phyloP scores from a whole-genome alignment of 371 early-diverging fungal genomes.

The Thermomucor indicae-seudaticae region DNA sequence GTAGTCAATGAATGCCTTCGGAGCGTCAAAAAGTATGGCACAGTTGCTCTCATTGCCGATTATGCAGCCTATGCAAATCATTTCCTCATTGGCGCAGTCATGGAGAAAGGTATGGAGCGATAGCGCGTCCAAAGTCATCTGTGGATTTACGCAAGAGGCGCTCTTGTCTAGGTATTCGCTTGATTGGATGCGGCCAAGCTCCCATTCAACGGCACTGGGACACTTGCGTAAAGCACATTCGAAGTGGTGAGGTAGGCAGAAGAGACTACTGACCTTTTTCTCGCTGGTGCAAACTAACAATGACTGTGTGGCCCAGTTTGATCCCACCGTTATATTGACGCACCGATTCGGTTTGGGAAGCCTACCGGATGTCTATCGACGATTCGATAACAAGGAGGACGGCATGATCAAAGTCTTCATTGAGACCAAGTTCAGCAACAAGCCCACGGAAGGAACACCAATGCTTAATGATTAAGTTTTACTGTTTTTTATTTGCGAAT shows the following conservation, averaged over 20 bases:
- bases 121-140: neutral
- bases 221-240: constrained; percentile 34
- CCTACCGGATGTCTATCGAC: constrained; percentile 40
- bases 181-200: constrained; percentile 54
- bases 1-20: constrained; percentile 50
- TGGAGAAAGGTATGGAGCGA: constrained; percentile 69
- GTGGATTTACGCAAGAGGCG: neutral
- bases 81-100: constrained; percentile 55
- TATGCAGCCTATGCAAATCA: constrained; percentile 49
- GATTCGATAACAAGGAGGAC: constrained; percentile 50
- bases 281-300: neutral
- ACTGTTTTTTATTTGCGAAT: neutral
- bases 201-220: constrained; percentile 54
- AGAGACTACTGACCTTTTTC: no score
- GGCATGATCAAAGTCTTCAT: constrained; percentile 50
- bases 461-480: neutral
- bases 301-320: constrained; percentile 19
- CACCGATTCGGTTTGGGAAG: constrained; percentile 50
- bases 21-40: constrained; percentile 46
- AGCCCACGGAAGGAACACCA: constrained; percentile 15
- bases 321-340: constrained; percentile 53
- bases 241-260: constrained; percentile 13
- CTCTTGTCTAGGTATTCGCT: constrained; percentile 17
- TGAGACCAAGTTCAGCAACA: constrained; percentile 30
- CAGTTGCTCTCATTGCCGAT: constrained; percentile 46